Conservation (phyloP, 768 basidiomycete genomes). For the Coprinopsis cinerea region DNA sequence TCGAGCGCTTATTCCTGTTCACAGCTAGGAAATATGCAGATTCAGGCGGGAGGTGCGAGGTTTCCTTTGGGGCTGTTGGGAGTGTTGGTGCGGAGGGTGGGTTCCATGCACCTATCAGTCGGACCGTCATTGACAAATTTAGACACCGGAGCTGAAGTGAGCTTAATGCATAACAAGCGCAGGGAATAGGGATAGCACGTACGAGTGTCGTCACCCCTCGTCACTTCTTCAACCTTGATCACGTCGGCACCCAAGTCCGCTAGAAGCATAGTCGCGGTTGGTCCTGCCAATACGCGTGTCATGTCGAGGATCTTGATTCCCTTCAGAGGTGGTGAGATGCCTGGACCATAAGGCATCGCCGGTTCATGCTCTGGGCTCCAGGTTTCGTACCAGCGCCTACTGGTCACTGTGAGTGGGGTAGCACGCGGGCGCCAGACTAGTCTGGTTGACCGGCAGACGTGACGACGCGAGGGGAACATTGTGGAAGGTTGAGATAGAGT, state of each 20-base stretch:
- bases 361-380: constrained; percentile 12
- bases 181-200: constrained; percentile 19
- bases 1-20: constrained; percentile 85
- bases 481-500: too few relatives aligned
- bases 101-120: constrained; percentile 51
- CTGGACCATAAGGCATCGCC: constrained; percentile 31
- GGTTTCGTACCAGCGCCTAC: constrained; percentile 16
- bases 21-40: constrained; percentile 88
- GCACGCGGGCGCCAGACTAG: too few relatives aligned
- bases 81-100: constrained; percentile 54
- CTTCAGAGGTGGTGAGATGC: constrained; percentile 72
- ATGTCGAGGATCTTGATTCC: constrained; percentile 85
- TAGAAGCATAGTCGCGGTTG: constrained; percentile 89
- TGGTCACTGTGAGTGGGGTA: too few relatives aligned
- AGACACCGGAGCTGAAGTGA: not conserved
- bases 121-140: not conserved
- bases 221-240: constrained; percentile 82
- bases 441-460: not conserved
- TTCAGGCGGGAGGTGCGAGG: constrained; percentile 74
- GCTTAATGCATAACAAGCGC: not conserved
- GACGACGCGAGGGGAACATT: too few relatives aligned
- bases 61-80: constrained; percentile 41
- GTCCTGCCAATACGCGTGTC: constrained; percentile 88
- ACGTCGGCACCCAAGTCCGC: constrained; percentile 92
- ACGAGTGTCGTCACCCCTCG: constrained; percentile 87